Percentiles rank a stretch among this genome's conserved stretches.
Evolutionary conservation across 345 rosid genomes (phyloP).

Genomic region (Salix udensis): DNA sequence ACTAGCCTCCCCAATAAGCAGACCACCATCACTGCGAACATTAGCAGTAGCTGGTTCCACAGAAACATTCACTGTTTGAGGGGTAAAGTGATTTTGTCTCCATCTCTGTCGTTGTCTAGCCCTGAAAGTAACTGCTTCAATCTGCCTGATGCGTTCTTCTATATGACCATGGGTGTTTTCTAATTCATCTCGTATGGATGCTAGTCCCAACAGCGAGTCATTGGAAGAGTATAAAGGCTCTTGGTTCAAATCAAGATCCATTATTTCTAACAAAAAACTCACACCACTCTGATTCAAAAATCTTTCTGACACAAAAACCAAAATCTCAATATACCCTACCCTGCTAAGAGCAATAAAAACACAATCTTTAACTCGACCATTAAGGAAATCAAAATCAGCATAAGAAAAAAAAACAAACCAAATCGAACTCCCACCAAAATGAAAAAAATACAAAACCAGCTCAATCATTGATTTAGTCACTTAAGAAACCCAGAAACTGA

Average conservation of each 20-base stretch:
- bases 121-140: constrained; percentile 47
- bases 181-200: constrained; percentile 38
- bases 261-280: constrained; percentile 13
- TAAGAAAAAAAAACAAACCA: neutral
- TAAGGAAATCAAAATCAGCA: neutral
- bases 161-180: constrained; percentile 45
- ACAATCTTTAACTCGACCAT: neutral
- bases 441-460: neutral
- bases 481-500: neutral
- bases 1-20: constrained; percentile 9
- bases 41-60: constrained; percentile 19
- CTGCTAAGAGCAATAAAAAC: neutral
- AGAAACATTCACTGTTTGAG: constrained; percentile 12
- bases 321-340: neutral
- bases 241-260: constrained; percentile 58
- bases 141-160: constrained; percentile 56
- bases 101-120: constrained; percentile 41
- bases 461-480: neutral
- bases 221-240: constrained; percentile 32
- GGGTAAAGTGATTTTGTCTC: constrained; percentile 20
- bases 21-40: constrained; percentile 13
- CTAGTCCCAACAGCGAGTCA: constrained; percentile 29
- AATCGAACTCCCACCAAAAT: neutral
- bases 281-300: neutral
- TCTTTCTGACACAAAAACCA: neutral